A percentile compares a stretch with the other conserved stretches of the same genome.
Evolutionary conservation across 1,284 basidiomycete species (phyloP).

Genomic region (Kalmanozyma brasiliensis): DNA sequence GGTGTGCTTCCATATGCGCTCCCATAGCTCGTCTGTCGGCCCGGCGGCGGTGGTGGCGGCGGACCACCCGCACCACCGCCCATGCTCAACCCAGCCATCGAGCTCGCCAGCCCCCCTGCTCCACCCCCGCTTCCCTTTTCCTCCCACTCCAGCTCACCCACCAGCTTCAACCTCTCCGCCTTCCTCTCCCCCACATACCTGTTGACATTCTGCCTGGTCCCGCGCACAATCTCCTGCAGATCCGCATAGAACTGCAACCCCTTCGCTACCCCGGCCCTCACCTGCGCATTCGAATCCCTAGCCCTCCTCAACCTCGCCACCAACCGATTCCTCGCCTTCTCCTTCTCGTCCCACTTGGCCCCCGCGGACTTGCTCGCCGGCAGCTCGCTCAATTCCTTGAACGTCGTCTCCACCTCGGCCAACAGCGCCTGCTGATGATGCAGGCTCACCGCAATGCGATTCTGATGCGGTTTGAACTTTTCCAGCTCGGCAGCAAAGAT

Average conservation of each 20-base stretch:
- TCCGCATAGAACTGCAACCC: constrained; percentile 89
- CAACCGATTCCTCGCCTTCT: constrained; percentile 79
- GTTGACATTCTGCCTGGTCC: constrained; percentile 75
- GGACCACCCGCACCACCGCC: constrained; percentile 16
- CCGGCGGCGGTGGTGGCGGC: constrained; percentile 16
- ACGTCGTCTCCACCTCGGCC: constrained; percentile 57
- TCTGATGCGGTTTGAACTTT: constrained; percentile 92
- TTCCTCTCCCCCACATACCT: constrained; percentile 76
- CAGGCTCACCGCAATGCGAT: constrained; percentile 79
- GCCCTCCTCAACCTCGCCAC: constrained; percentile 79
- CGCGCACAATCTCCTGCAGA: constrained; percentile 76
- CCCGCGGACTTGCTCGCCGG: constrained; percentile 73
- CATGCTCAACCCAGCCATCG: constrained; percentile 29
- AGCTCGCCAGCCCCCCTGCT: constrained; percentile 9
- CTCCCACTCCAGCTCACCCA: constrained; percentile 78
- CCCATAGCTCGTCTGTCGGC: constrained; percentile 39
- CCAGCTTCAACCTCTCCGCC: constrained; percentile 78
- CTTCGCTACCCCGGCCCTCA: constrained; percentile 84
- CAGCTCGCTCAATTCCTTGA: constrained; percentile 37
- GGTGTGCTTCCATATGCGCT: constrained; percentile 20
- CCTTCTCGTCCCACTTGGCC: constrained; percentile 77
- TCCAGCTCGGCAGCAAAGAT: constrained; percentile 92
- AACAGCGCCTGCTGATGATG: constrained; percentile 80
- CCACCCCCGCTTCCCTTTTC: constrained; percentile 70
- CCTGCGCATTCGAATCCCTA: constrained; percentile 85